Evolutionary conservation across 2,329 filamentous ascomycete species (phyloP), one percentile per base, ranked within the genome.

Genomic region (Davidsoniella neocaledoniae): DNA sequence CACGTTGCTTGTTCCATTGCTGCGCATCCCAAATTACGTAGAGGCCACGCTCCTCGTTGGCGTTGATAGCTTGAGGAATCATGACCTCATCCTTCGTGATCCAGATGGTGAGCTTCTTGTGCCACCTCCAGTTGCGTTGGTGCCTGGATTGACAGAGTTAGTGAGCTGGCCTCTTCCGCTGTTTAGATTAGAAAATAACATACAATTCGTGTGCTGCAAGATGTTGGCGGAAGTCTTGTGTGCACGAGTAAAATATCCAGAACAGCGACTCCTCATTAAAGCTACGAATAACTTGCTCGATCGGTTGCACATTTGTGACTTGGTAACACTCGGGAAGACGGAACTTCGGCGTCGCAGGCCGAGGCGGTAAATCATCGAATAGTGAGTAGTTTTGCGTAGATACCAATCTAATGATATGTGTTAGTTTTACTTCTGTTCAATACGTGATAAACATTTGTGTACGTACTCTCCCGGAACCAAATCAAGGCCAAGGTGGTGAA

Each of bases 211-310:
- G 65, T 0, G 78, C 77, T 2, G 78, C 78, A 63, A 79, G 65
- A 44, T 77, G 72, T 59, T 82, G 78, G 60, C 79, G 76, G 36
- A 73, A 59, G 57, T 81, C 77, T 42, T 71, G 68, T 6, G 78
- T 75, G 53, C 74, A 79, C 62, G 74, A 79, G 61, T 82, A 81
- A 58, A 82, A 82, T 55, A 82, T 81, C 71, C 75, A 80, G 61
- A 82, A 76, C 44, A 82, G 63, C 0, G 78, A 80, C 62, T 82
- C 78, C 55, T 82, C 78, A 56, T 80, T 81, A 62, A 82, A 81
- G 55, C 72, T 79, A 39, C 68, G 68, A 45, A 81, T 77, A 61
- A 81, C 81, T 56, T 70, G 76, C 54, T 81, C 76, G 48, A 82
- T 72, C 2, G 75, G 70, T 55, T 79, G 76, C 23, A 80, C 76